phyloP scores from a whole-genome alignment of 2,329 filamentous ascomycete genomes.

The Didymosphaeria variabile region DNA sequence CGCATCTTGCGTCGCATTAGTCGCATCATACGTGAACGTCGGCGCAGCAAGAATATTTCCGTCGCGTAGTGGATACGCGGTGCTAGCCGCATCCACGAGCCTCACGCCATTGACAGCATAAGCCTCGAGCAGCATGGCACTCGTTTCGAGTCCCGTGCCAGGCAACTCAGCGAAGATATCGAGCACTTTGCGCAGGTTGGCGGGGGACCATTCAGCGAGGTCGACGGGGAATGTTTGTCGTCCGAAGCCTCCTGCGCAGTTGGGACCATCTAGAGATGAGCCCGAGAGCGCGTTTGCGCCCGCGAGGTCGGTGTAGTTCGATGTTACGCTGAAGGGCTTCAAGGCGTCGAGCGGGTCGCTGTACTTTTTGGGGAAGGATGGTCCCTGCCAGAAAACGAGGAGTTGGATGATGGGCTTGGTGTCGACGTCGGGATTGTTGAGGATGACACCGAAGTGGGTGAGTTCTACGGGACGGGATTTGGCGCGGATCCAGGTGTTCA shows the following conservation, averaged over 20 bases:
- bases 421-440: constrained; percentile 24
- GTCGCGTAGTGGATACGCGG: constrained; percentile 30
- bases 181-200: constrained; percentile 24
- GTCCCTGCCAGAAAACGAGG: constrained; percentile 28
- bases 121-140: constrained; percentile 25
- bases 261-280: constrained; percentile 20
- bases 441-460: constrained; percentile 26
- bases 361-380: constrained; percentile 25
- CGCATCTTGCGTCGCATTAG: constrained; percentile 25
- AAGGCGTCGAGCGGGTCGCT: constrained; percentile 29
- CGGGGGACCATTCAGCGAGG: constrained; percentile 17
- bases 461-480: constrained; percentile 21
- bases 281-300: constrained; percentile 23
- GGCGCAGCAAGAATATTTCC: constrained; percentile 25
- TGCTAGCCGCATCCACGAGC: constrained; percentile 24
- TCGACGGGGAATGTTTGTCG: constrained; percentile 24
- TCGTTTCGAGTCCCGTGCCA: constrained; percentile 6
- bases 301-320: constrained; percentile 25
- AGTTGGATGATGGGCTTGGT: constrained; percentile 21
- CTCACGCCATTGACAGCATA: constrained; percentile 28
- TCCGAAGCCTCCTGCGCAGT: constrained; percentile 28
- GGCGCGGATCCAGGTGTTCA: constrained; percentile 26
- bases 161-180: constrained; percentile 22
- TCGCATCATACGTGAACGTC: constrained; percentile 23
- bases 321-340: constrained; percentile 19